Conservation (phyloP, 2,329 filamentous ascomycete genomes). For the Pseudocercospora fuligena region DNA sequence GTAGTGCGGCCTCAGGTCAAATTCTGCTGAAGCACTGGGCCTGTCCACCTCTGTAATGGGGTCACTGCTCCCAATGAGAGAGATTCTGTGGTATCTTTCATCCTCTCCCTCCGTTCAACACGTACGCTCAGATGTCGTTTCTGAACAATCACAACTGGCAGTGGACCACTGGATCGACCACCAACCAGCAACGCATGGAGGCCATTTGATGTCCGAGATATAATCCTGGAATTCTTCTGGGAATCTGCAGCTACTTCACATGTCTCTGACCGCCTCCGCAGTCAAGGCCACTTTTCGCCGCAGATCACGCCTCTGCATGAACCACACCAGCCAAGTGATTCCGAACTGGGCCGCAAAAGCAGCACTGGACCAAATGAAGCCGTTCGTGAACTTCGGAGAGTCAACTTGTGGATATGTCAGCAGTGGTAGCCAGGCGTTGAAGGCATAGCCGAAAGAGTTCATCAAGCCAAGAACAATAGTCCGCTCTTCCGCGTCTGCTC, state of each 20-base stretch:
- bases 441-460: slow-evolving; percentile 72
- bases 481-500: slow-evolving; percentile 66
- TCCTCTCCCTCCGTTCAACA: no score
- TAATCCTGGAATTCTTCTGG: no score
- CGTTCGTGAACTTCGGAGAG: slow-evolving; percentile 30
- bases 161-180: no score
- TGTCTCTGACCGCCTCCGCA: slow-evolving; percentile 6
- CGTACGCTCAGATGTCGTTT: no score
- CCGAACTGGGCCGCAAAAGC: slow-evolving; percentile 31
- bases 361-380: slow-evolving; percentile 31
- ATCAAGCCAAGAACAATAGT: slow-evolving; percentile 68
- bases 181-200: not conserved
- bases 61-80: no score
- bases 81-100: no score
- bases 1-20: no score
- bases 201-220: not conserved
- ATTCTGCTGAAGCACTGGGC: no score
- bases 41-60: no score
- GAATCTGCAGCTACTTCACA: not conserved
- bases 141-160: no score
- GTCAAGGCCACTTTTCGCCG: slow-evolving; percentile 20
- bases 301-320: slow-evolving; percentile 29
- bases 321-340: slow-evolving; percentile 34
- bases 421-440: slow-evolving; percentile 72
- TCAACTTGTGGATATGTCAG: slow-evolving; percentile 33